phyloP scores from a whole-genome alignment of 164 flowering plant species.

The Hamamelis virginiana region DNA sequence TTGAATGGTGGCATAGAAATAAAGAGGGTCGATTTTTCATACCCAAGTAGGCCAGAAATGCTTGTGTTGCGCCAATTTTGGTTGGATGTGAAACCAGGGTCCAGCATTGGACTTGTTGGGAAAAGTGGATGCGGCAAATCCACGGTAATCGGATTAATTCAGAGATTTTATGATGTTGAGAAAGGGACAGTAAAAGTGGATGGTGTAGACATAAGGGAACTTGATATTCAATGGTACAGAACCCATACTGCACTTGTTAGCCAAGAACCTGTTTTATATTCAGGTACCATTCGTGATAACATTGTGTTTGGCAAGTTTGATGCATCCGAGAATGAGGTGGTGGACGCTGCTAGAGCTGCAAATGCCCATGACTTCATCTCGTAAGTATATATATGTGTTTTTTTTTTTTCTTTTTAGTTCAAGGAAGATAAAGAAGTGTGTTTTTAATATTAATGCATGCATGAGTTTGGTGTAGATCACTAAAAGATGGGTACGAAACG shows the following conservation, averaged over 20 bases:
- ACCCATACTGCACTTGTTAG: constrained; percentile 68
- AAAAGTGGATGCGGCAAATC: constrained; percentile 97
- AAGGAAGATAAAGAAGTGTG: too few species aligned
- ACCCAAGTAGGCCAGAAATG: constrained; percentile 64
- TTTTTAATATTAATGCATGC: too few species aligned
- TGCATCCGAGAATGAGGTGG: constrained; percentile 75
- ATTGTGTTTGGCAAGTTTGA: constrained; percentile 71
- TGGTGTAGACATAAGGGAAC: constrained; percentile 66
- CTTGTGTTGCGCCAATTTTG: constrained; percentile 52
- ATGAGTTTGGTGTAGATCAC: constrained; percentile 37
- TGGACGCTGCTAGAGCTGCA: constrained; percentile 86
- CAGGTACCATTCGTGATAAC: constrained; percentile 80
- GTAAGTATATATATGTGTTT: constrained; percentile 65
- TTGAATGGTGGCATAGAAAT: constrained; percentile 67
- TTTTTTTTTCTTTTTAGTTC: not conserved
- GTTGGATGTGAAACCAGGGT: constrained; percentile 75
- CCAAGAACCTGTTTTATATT: constrained; percentile 85
- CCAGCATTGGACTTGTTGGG: constrained; percentile 79
- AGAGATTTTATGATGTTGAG: constrained; percentile 75
- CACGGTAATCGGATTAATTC: constrained; percentile 75
- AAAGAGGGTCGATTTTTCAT: constrained; percentile 71
- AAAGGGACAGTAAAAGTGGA: constrained; percentile 69
- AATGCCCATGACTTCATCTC: constrained; percentile 93
- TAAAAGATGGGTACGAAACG: constrained; percentile 79
- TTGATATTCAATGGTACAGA: constrained; percentile 74